Evolutionary conservation across 1,284 basidiomycete species (phyloP).

Genomic region (Inonotus obliquus): DNA sequence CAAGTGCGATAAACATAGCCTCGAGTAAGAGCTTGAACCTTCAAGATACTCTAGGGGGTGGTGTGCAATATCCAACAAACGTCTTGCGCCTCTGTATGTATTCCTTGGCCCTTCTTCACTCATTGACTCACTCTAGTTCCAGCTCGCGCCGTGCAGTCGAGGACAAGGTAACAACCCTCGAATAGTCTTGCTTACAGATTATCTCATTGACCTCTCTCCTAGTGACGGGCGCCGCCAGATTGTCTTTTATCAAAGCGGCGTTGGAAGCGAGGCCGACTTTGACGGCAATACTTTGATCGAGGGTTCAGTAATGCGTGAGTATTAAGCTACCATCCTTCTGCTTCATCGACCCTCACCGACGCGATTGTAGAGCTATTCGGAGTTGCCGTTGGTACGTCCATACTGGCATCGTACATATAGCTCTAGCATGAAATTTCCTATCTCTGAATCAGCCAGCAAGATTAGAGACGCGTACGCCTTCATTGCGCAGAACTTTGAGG

Average conservation of each 20-base stretch:
- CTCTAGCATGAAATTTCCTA: not conserved
- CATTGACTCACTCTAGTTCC: not conserved
- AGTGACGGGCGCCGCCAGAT: slow-evolving; percentile 21
- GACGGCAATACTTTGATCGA: slow-evolving; percentile 16
- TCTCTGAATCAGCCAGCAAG: slow-evolving; percentile 21
- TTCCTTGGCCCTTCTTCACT: not conserved
- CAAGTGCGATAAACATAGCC: too few relatives aligned
- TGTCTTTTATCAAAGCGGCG: slow-evolving; percentile 26
- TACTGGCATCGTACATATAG: not conserved
- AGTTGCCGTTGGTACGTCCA: slow-evolving; percentile 20
- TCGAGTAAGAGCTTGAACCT: not conserved
- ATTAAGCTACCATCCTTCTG: not conserved
- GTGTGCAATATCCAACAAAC: slow-evolving; percentile 4
- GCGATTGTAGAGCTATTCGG: slow-evolving; percentile 20
- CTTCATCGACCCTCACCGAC: not conserved
- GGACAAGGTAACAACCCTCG: not conserved
- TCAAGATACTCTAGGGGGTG: not conserved
- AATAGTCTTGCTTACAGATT: not conserved
- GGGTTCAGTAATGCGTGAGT: slow-evolving; percentile 17
- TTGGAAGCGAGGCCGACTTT: slow-evolving; percentile 25
- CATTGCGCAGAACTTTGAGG: slow-evolving; percentile 25
- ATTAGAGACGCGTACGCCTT: slow-evolving; percentile 27
- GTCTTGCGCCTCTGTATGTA: slow-evolving; percentile 8
- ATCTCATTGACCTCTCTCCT: not conserved
- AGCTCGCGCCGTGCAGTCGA: slow-evolving; percentile 1